Base-by-base conservation (phyloP, 2,329 filamentous ascomycete genomes). In the Colletotrichum melonis region DNA sequence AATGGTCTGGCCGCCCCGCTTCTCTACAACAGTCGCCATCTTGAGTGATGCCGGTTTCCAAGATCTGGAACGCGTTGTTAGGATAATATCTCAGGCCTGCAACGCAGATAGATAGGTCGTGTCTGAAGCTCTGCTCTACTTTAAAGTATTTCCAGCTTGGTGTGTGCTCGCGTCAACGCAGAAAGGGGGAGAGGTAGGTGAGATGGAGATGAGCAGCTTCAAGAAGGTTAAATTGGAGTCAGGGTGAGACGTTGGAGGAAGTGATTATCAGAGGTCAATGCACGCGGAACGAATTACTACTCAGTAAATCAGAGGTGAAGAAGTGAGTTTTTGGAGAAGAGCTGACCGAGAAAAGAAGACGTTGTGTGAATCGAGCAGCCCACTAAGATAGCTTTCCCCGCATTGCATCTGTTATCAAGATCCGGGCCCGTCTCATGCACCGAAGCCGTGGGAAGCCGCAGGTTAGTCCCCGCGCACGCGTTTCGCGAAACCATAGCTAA, bases 1-100 rank as follows among this genome's bases (percentile, higher is more conserved):
- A 60, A 86, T 82, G 76, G 82, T 81, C 49, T 74, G 65, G 58
- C 66, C 62, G 9, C 32, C 64, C 12, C 68, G 69, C 24, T 66
- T 72, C 63, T 75, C 74, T 11, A 75, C 69, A 14, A 75, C 63
- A 0, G 74, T 69, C 19, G 69, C 58, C 74, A 75, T 75, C 2
- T 5, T 63, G 62, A 24, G 5, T 6, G 19, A 3, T 11, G 19
- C 19, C 6, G 12, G 16, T 12, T 4, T 8, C 2, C 8, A n/a
- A 24, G 6, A 5, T 19, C 11, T 5, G 14, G 19, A 30, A 49
- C 11, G 11, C 3, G 28, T 4, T 3, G 28, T 6, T 8, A 16
- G 7, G 24, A 3, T 32, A 8, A 14, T 11, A 22, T 4, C 1
- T 4, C 5, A 3, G 7, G 16, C 19, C 8, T 49, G 6, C 5